These are phyloP conservation scores for Scytalidium sp. DNA, from an alignment of 2,329 filamentous ascomycete species.

Conservation along the genomic window DNA sequence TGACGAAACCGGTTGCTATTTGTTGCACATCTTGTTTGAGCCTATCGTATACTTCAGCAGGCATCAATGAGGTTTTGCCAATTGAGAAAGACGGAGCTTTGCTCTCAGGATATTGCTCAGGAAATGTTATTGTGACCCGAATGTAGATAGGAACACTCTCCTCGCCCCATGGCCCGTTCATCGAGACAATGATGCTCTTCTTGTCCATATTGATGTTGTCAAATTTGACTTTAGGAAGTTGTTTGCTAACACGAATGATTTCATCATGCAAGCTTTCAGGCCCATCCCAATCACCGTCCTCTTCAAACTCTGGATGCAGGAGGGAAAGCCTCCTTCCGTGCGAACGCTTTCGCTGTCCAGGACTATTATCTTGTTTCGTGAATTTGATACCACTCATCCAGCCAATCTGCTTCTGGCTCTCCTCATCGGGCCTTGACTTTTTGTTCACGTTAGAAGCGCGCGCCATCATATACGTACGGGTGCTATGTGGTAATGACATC, in stretches of 20 bases:
- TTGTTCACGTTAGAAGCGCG: conserved; percentile 28
- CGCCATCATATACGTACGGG: conserved; percentile 16
- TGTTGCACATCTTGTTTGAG: conserved; percentile 55
- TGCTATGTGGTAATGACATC: conserved; percentile 34
- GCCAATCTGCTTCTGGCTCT: conserved; percentile 55
- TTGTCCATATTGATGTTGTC: conserved; percentile 63
- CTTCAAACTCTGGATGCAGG: conserved; percentile 27
- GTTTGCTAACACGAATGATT: conserved; percentile 57
- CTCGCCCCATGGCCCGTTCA: conserved; percentile 63
- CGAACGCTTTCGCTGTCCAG: conserved; percentile 14
- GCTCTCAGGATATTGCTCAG: conserved; percentile 54
- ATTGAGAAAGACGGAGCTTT: conserved; percentile 58
- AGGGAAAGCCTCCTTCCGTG: conserved; percentile 25
- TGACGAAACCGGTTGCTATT: conserved; percentile 52
- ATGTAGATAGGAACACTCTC: conserved; percentile 57
- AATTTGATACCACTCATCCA: conserved; percentile 70
- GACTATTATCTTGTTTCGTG: conserved; percentile 32
- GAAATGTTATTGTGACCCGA: conserved; percentile 59
- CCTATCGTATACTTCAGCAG: conserved; percentile 49
- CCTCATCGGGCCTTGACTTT: conserved; percentile 26
- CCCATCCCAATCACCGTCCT: conserved; percentile 51
- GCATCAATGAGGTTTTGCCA: conserved; percentile 61
- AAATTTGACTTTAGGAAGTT: conserved; percentile 62
- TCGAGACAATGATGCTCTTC: conserved; percentile 54
- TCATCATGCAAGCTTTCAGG: conserved; percentile 61